Conservation (phyloP, 1,284 basidiomycete species). For the Leccinum fallax region DNA sequence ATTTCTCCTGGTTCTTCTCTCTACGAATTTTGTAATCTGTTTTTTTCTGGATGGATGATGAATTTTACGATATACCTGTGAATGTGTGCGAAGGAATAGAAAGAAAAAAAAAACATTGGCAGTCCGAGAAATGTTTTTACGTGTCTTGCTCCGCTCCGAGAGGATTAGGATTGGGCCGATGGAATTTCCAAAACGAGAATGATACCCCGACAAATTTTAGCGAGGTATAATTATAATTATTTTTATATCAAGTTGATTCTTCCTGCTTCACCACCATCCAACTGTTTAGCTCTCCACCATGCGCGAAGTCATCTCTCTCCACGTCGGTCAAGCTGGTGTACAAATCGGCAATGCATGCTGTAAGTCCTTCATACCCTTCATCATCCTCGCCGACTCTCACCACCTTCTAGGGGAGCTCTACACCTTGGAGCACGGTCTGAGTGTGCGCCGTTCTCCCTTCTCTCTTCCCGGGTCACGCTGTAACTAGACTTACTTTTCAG, state of each 20-base stretch:
- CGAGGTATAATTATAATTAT: not conserved
- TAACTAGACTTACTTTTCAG: slow-evolving; percentile 41
- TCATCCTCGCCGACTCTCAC: slow-evolving; percentile 5
- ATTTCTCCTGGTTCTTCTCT: slow-evolving; percentile 18
- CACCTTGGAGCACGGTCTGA: slow-evolving; percentile 97
- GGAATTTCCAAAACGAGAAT: slow-evolving; percentile 32
- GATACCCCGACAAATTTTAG: slow-evolving; percentile 25
- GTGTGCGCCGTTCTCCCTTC: slow-evolving; percentile 51
- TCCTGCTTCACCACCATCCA: slow-evolving; percentile 11
- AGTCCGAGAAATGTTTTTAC: not conserved
- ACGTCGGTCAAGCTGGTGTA: slow-evolving; percentile 93
- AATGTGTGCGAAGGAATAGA: not conserved
- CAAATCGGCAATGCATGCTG: slow-evolving; percentile 96
- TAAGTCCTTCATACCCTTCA: slow-evolving; percentile 41
- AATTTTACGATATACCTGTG: slow-evolving; percentile 30
- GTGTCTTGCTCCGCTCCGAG: slow-evolving; percentile 1
- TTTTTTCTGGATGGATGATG: slow-evolving; percentile 29
- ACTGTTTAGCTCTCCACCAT: slow-evolving; percentile 39
- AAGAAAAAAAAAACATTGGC: not conserved
- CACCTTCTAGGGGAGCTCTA: slow-evolving; percentile 65
- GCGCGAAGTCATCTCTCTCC: slow-evolving; percentile 92
- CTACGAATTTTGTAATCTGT: slow-evolving; percentile 35
- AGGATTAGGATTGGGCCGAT: not conserved
- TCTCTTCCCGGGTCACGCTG: not conserved
- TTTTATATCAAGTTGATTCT: slow-evolving; percentile 2